These are phyloP conservation scores for Podospora comata DNA, from an alignment of 495 filamentous ascomycete genomes.

Conservation along the genomic window DNA sequence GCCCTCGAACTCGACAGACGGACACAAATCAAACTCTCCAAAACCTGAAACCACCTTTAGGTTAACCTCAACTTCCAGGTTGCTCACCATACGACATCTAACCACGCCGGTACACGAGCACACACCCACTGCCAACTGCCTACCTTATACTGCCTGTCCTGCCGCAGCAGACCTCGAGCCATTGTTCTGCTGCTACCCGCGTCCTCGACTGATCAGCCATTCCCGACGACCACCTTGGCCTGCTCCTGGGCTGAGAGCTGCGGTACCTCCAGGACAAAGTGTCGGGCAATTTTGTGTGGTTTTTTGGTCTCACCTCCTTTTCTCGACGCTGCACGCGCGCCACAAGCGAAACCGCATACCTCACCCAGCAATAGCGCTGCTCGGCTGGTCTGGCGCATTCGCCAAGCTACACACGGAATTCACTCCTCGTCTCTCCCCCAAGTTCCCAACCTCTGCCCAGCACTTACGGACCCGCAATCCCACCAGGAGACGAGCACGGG, in stretches of 20 bases:
- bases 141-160: background rate
- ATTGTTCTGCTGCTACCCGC: conserved; percentile 21
- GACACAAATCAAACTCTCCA: background rate
- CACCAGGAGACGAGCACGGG: background rate
- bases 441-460: conserved; percentile 9
- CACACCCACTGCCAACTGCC: background rate
- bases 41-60: background rate
- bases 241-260: background rate
- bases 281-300: background rate
- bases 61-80: background rate
- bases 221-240: conserved; percentile 9
- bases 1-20: background rate
- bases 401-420: background rate
- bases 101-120: conserved; percentile 1
- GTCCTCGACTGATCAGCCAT: conserved; percentile 9
- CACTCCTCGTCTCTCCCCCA: conserved; percentile 7
- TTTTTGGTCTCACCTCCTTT: background rate
- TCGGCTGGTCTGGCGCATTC: conserved; percentile 6
- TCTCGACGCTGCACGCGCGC: conserved; percentile 3
- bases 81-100: background rate
- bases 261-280: background rate
- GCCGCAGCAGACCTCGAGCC: conserved; percentile 17
- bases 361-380: conserved; percentile 2
- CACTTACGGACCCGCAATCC: conserved; percentile 7
- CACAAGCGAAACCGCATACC: conserved; percentile 1